Evolutionary conservation across 2,329 filamentous ascomycete species (phyloP), one percentile per base, ranked within the genome.

Genomic region (Fusarium equiseti): DNA sequence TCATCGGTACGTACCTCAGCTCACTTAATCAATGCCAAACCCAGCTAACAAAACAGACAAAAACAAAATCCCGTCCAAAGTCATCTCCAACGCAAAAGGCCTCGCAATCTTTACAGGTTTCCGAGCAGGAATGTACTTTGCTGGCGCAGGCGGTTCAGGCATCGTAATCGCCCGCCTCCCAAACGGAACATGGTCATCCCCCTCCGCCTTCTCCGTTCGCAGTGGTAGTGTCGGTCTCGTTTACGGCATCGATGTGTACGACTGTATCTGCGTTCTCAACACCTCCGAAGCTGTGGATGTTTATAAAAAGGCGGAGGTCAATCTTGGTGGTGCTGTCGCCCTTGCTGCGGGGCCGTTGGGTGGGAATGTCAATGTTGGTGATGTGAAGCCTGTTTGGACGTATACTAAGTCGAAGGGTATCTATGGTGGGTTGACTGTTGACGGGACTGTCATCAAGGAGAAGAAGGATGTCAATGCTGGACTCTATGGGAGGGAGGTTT

Each of bases 81-180:
- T 65, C 10, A 46, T 65, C 13, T 29, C 11, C 8, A 65, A 65
- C 7, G 27, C 62, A 7, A 59, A 65, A 38, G 62, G 60, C 13
- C 45, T 65, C 1, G 62, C 62, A 0, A 59, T 65, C 1, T 65
- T 65, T 8, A 65, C 60, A 0, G 62, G 62, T 3, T 65, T 65
- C n/a, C 40, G 62, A 29, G 62, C 62, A 18, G 62, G 62, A 2
- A 65, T 65, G 62, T 65, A 65, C 7, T 65, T 65, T 0, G 62
- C 62, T 0, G 62, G 62, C 1, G 62, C 62, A 16, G 62, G 62
- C 0, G 60, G 62, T 1, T 65, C 60, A 10, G 62, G 62, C 5
- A 18, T 65, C 13, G 60, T 51, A 1, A 65, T 59, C 0, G 51
- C 60, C 2, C 51, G 62, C 0, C 22, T 65, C 1, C 13, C 52